Conservation (phyloP, 2,329 filamentous ascomycete genomes). For the Epichloe elymi region DNA sequence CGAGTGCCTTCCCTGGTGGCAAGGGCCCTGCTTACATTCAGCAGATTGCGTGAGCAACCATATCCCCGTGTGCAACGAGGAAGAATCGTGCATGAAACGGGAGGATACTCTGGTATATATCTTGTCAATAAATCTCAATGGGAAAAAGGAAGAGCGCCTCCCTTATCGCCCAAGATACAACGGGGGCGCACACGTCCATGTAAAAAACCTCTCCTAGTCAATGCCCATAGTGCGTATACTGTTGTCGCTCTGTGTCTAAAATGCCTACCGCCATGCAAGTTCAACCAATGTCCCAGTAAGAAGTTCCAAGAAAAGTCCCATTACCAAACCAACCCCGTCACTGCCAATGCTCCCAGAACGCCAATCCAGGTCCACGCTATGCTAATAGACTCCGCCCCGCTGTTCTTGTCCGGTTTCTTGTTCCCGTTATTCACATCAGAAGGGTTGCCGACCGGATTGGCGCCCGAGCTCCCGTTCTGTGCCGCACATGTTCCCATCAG, state of each 20-base stretch:
- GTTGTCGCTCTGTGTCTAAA: too few species aligned
- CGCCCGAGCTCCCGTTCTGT: not conserved
- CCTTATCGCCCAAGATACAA: too few species aligned
- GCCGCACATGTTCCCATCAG: slow-evolving; percentile 9
- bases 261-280: too few species aligned
- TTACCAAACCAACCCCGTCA: not conserved
- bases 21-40: slow-evolving; percentile 19
- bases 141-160: too few species aligned
- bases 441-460: not conserved
- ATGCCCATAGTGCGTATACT: too few species aligned
- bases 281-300: too few species aligned
- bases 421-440: not conserved
- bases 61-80: too few species aligned
- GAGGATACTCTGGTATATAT: too few species aligned
- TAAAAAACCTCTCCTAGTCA: too few species aligned
- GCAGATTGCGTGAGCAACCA: slow-evolving; percentile 10
- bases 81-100: too few species aligned
- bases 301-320: not conserved
- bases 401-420: not conserved
- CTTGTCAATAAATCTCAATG: too few species aligned
- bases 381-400: not conserved
- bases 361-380: not conserved
- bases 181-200: too few species aligned
- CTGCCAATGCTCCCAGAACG: not conserved
- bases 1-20: slow-evolving; percentile 10